Percentiles rank a stretch among this genome's conserved stretches.
Conservation (phyloP, 257 asterid genomes). For the Lavandula angustifolia region DNA sequence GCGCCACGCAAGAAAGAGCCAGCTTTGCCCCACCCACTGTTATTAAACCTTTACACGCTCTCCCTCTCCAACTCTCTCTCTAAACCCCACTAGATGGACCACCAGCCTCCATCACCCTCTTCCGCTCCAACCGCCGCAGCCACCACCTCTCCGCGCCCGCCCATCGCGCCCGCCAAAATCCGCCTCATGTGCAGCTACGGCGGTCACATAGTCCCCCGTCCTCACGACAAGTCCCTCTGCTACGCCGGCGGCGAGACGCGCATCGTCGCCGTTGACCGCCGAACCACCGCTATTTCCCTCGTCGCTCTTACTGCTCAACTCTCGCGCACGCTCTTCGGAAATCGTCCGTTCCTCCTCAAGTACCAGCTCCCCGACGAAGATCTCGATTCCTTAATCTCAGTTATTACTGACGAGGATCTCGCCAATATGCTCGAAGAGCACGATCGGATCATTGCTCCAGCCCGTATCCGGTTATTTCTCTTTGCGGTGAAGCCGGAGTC, state of each 20-base stretch:
- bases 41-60: constrained; percentile 27
- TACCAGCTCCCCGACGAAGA: constrained; percentile 83
- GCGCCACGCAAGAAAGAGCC: constrained; percentile 40
- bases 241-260: constrained; percentile 89
- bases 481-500: constrained; percentile 68
- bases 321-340: constrained; percentile 52
- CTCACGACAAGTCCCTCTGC: constrained; percentile 64
- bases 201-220: constrained; percentile 85
- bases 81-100: constrained; percentile 43
- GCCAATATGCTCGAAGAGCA: constrained; percentile 83
- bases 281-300: constrained; percentile 53
- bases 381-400: constrained; percentile 76
- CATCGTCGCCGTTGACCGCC: constrained; percentile 79
- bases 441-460: constrained; percentile 51
- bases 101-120: constrained; percentile 46
- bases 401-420: constrained; percentile 78
- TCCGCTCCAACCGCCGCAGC: constrained; percentile 28
- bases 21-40: constrained; percentile 24
- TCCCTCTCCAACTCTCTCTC: constrained; percentile 29
- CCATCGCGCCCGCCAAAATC: constrained; percentile 51
- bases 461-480: constrained; percentile 71
- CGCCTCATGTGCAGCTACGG: constrained; percentile 95
- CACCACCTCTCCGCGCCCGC: constrained; percentile 42
- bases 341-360: constrained; percentile 70
- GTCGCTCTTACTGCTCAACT: constrained; percentile 53